phyloP scores from a whole-genome alignment of 352 stramenopile genomes.

The Globisporangium nagaii region DNA sequence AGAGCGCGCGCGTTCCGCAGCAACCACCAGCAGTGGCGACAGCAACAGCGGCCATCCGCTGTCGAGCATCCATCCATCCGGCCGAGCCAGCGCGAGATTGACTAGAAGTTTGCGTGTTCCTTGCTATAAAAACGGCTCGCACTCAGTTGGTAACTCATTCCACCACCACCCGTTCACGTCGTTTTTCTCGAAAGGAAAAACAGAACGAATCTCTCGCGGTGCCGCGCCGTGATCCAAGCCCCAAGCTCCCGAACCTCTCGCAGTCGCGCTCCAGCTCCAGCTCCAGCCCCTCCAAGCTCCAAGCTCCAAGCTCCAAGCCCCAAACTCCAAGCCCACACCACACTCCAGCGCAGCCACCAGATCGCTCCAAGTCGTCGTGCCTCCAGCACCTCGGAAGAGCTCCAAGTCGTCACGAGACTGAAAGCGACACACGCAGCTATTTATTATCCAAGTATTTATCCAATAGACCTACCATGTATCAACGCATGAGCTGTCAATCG shows the following conservation, averaged over 20 bases:
- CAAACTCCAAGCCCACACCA: neutral
- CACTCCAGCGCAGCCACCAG: neutral
- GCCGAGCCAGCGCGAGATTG: neutral
- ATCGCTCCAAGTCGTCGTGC: too few species aligned
- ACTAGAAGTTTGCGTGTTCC: constrained; percentile 12
- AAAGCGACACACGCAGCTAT: too few species aligned
- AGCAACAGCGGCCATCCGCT: neutral
- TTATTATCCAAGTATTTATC: too few species aligned
- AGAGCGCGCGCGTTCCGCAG: neutral
- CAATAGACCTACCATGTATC: too few species aligned
- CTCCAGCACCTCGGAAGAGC: too few species aligned
- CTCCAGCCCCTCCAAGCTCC: neutral
- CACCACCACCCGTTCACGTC: constrained; percentile 1
- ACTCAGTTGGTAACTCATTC: constrained; percentile 5
- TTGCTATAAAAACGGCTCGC: constrained; percentile 9
- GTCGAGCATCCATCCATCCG: neutral
- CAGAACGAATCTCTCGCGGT: constrained; percentile 15
- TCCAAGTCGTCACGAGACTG: too few species aligned
- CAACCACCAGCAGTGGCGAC: neutral
- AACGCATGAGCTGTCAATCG: too few species aligned
- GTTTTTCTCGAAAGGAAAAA: constrained; percentile 2
- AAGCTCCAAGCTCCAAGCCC: neutral
- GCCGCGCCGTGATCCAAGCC: constrained; percentile 1
- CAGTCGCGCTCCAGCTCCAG: constrained; percentile 6
- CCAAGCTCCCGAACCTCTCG: constrained; percentile 6